Conservation (phyloP, 441 rosid species). For the Geranium incanum region DNA sequence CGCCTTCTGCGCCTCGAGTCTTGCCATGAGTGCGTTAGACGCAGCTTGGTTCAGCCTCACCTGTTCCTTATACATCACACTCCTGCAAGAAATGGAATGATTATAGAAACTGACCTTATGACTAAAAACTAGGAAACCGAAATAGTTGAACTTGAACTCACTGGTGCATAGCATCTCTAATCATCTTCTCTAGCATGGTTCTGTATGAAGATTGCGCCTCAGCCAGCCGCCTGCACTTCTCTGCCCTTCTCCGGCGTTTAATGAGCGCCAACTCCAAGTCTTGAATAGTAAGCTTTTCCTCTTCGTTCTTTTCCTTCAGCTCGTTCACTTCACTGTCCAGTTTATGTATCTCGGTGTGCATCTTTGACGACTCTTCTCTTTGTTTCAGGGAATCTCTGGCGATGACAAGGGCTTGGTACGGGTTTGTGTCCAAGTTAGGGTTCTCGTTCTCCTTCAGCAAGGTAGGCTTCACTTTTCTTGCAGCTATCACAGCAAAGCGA, state of each 20-base stretch:
- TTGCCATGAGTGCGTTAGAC: constrained; percentile 65
- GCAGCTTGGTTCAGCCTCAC: constrained; percentile 88
- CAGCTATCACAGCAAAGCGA: constrained; percentile 26
- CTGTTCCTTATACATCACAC: constrained; percentile 86
- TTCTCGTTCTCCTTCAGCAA: constrained; percentile 63
- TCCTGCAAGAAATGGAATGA: constrained; percentile 40
- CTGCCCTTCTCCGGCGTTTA: constrained; percentile 76
- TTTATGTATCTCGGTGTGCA: constrained; percentile 50
- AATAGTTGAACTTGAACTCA: constrained; percentile 30
- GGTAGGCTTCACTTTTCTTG: constrained; percentile 39
- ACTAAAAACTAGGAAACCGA: not conserved
- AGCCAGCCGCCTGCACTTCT: constrained; percentile 84
- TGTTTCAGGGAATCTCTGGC: constrained; percentile 77
- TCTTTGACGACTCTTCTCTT: constrained; percentile 59
- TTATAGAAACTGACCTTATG: not conserved
- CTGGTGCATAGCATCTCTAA: constrained; percentile 98
- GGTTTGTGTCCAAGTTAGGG: constrained; percentile 48
- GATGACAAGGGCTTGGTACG: constrained; percentile 67
- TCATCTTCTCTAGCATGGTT: constrained; percentile 82
- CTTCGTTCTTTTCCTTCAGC: constrained; percentile 47
- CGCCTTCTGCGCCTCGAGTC: constrained; percentile 84
- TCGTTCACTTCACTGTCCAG: constrained; percentile 58
- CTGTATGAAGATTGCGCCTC: constrained; percentile 87
- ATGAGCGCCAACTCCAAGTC: constrained; percentile 65
- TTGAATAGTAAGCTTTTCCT: constrained; percentile 59